Conservation (phyloP, 2,329 filamentous ascomycete species). For the Dothistroma pini region DNA sequence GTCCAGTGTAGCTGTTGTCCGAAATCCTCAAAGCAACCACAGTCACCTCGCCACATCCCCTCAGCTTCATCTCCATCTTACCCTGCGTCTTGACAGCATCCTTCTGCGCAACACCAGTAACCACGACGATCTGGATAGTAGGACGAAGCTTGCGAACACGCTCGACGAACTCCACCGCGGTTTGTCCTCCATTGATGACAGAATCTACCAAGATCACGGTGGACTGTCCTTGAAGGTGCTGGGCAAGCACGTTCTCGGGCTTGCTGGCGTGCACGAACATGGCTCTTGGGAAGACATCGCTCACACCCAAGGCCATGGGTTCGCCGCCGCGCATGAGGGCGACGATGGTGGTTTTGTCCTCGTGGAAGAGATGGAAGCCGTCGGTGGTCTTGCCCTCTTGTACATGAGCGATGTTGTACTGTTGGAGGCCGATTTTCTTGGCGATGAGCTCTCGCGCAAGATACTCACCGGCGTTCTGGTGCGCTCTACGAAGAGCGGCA, state of each 20-base stretch:
- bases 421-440: constrained; percentile 49
- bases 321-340: constrained; percentile 63
- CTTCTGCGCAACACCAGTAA: constrained; percentile 55
- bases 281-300: constrained; percentile 50
- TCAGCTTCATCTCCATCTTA: constrained; percentile 20
- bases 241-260: constrained; percentile 41
- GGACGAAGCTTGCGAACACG: constrained; percentile 43
- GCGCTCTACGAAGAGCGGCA: constrained; percentile 47
- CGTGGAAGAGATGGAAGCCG: constrained; percentile 48
- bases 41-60: constrained; percentile 30
- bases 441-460: constrained; percentile 51
- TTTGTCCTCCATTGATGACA: constrained; percentile 57
- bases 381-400: constrained; percentile 41
- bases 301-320: constrained; percentile 58
- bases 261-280: constrained; percentile 49
- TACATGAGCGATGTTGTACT: constrained; percentile 50
- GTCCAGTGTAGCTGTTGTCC: constrained; percentile 54
- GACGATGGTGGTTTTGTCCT: constrained; percentile 52
- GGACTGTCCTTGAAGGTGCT: constrained; percentile 41
- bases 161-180: constrained; percentile 48
- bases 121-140: constrained; percentile 49
- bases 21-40: constrained; percentile 56
- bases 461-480: constrained; percentile 51
- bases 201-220: constrained; percentile 57
- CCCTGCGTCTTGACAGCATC: constrained; percentile 28